Percentiles rank a stretch among this genome's conserved stretches.
Conservation (phyloP, 1,284 basidiomycete genomes). For the Sporisorium scitamineum region DNA sequence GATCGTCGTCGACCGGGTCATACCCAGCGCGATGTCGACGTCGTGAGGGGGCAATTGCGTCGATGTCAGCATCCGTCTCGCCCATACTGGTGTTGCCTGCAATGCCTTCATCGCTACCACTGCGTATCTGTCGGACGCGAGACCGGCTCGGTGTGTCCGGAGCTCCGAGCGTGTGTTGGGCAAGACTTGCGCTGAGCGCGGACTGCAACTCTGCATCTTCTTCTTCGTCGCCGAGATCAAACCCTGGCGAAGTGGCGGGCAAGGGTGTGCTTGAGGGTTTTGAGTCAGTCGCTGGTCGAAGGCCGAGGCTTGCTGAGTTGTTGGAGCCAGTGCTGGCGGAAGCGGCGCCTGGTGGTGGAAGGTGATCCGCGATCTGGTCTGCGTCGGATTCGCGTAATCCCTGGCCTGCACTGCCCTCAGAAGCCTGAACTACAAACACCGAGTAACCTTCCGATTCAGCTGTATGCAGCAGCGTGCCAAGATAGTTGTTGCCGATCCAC, state of each 20-base stretch:
- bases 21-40: conserved; percentile 28
- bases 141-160: conserved; percentile 36
- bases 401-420: conserved; percentile 31
- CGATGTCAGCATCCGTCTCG: conserved; percentile 61
- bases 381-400: conserved; percentile 48
- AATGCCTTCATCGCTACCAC: conserved; percentile 21
- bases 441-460: conserved; percentile 64
- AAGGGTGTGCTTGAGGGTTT: conserved; percentile 6
- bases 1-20: conserved; percentile 45
- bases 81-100: conserved; percentile 17
- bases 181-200: conserved; percentile 58
- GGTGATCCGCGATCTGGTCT: conserved; percentile 55
- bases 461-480: conserved; percentile 62
- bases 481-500: conserved; percentile 64
- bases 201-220: conserved; percentile 59
- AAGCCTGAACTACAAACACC: conserved; percentile 59
- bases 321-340: not conserved
- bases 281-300: conserved; percentile 20
- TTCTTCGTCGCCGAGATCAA: conserved; percentile 26
- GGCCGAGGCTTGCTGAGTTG: conserved; percentile 20
- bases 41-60: conserved; percentile 57
- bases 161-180: conserved; percentile 12
- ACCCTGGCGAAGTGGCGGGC: conserved; percentile 5
- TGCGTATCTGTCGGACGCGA: conserved; percentile 35
- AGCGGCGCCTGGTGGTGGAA: conserved; percentile 43